Conservation (phyloP, 2,329 filamentous ascomycete genomes). For the Trichophyton benhamiae region DNA sequence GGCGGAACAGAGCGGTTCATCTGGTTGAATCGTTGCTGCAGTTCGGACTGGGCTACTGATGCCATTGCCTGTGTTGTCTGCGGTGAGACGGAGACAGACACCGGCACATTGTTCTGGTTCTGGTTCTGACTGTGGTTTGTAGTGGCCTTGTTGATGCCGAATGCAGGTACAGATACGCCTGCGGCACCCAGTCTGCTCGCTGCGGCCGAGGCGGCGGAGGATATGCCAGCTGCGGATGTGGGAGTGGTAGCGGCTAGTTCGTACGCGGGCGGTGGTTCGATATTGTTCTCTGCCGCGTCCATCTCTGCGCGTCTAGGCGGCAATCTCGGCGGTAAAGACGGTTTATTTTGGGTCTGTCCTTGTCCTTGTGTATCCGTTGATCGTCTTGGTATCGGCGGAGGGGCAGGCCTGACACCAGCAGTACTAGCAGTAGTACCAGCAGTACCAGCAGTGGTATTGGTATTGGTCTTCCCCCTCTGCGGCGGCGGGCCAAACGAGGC, state of each 20-base stretch:
- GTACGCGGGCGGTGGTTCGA: constrained; percentile 39
- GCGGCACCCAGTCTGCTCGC: constrained; percentile 55
- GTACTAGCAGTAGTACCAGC: no score
- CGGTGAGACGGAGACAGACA: constrained; percentile 15
- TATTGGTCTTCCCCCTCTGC: constrained; percentile 27
- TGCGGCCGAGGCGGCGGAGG: constrained; percentile 45
- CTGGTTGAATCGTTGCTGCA: constrained; percentile 55
- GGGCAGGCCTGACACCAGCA: constrained; percentile 26
- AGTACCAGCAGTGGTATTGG: neutral
- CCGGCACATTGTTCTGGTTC: neutral
- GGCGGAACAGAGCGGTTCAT: constrained; percentile 32
- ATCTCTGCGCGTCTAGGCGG: constrained; percentile 47
- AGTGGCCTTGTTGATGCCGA: constrained; percentile 51
- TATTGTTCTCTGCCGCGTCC: constrained; percentile 22
- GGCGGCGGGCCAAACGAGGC: constrained; percentile 69
- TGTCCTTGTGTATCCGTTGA: constrained; percentile 31
- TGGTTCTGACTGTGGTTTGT: neutral
- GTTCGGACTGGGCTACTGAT: constrained; percentile 45
- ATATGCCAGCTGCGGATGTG: neutral
- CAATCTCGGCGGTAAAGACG: constrained; percentile 53
- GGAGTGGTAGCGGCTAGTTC: constrained; percentile 25
- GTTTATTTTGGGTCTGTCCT: constrained; percentile 31
- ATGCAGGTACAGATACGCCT: constrained; percentile 63
- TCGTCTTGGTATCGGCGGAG: constrained; percentile 53
- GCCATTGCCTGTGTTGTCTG: constrained; percentile 13